These are phyloP conservation scores for Mycena haematopus DNA, from an alignment of 768 basidiomycete genomes.

Conservation along the genomic window DNA sequence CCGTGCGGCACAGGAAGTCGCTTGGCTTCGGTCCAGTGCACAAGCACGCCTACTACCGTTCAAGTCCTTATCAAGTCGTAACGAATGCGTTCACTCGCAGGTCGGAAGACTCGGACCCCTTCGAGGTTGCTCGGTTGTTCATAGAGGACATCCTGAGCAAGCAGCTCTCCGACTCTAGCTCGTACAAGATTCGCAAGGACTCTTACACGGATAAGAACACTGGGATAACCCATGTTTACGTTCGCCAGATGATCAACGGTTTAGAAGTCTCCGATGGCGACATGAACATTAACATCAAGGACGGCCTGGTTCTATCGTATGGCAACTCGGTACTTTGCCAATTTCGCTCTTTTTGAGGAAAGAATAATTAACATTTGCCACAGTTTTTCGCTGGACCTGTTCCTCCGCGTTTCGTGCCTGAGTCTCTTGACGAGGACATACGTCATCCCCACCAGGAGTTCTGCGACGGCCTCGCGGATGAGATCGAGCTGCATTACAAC, in stretches of 20 bases:
- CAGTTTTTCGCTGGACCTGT: constrained; percentile 80
- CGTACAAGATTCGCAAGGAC: constrained; percentile 74
- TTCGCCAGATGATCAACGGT: constrained; percentile 83
- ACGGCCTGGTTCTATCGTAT: constrained; percentile 83
- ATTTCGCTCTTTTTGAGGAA: not conserved
- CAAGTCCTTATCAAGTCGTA: constrained; percentile 53
- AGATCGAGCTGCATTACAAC: constrained; percentile 41
- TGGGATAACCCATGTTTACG: constrained; percentile 89
- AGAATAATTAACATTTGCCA: not conserved
- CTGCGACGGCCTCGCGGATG: constrained; percentile 52
- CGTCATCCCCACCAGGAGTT: constrained; percentile 60
- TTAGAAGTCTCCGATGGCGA: constrained; percentile 90
- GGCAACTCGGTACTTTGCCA: constrained; percentile 72
- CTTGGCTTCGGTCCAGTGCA: constrained; percentile 87
- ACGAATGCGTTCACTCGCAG: constrained; percentile 49
- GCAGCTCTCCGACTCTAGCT: constrained; percentile 43
- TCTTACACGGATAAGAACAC: constrained; percentile 88
- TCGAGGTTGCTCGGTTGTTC: constrained; percentile 69
- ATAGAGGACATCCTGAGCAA: constrained; percentile 54
- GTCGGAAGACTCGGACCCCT: constrained; percentile 52
- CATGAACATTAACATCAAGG: constrained; percentile 91
- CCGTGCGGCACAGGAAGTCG: constrained; percentile 71
- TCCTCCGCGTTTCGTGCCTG: constrained; percentile 44
- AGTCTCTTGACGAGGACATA: constrained; percentile 39
- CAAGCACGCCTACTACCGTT: constrained; percentile 71